Conservation (phyloP, 192 early-diverging fungal species). For the Diversispora eburnea region DNA sequence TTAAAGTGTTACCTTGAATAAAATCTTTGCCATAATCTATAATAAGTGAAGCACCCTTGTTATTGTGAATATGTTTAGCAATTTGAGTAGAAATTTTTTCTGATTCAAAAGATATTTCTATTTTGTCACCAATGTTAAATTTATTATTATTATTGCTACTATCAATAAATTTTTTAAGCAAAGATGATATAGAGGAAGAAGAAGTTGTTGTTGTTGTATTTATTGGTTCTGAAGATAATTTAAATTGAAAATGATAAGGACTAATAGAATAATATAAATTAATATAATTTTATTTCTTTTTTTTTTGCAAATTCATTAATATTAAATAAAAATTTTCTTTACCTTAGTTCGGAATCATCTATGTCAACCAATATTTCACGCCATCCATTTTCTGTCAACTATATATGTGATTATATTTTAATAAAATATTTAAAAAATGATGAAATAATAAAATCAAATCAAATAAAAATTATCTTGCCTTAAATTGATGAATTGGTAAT, state of each 20-base stretch:
- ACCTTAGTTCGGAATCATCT: constrained; percentile 50
- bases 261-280: constrained; percentile 29
- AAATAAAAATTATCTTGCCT: constrained; percentile 31
- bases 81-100: constrained; percentile 63
- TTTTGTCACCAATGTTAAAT: constrained; percentile 66
- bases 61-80: constrained; percentile 60
- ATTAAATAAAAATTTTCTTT: too few species aligned
- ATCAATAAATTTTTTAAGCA: constrained; percentile 51
- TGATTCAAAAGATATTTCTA: constrained; percentile 85
- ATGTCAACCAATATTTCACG: constrained; percentile 85
- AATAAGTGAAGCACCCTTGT: constrained; percentile 70
- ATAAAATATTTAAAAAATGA: not conserved
- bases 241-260: constrained; percentile 72
- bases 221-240: constrained; percentile 62
- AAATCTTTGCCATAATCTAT: constrained; percentile 91
- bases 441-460: not conserved
- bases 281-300: too few species aligned
- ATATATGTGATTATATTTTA: too few species aligned
- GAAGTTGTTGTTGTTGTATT: constrained; percentile 32
- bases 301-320: too few species aligned
- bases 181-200: constrained; percentile 34
- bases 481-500: constrained; percentile 82
- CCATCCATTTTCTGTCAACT: constrained; percentile 78
- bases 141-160: constrained; percentile 51
- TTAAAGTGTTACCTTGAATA: constrained; percentile 70